These are phyloP conservation scores for Penicillium herquei DNA, from an alignment of 495 filamentous ascomycete genomes.

Conservation along the genomic window DNA sequence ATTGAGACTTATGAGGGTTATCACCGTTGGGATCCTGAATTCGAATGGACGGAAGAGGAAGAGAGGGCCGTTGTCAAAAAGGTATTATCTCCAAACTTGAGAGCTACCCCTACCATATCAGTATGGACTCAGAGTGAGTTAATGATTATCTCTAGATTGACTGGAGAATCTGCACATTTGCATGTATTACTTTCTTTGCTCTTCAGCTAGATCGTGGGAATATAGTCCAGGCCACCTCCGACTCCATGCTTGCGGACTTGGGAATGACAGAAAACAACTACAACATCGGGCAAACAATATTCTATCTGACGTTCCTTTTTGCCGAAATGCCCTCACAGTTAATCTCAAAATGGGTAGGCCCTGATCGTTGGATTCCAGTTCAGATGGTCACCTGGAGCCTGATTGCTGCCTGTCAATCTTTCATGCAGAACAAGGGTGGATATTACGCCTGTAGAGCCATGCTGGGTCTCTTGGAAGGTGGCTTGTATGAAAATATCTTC, in stretches of 20 bases:
- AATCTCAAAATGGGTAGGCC: conserved; percentile 70
- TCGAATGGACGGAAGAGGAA: conserved; percentile 67
- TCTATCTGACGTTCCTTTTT: conserved; percentile 60
- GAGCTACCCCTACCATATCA: too few relatives aligned
- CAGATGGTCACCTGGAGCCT: conserved; percentile 80
- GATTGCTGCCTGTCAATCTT: conserved; percentile 66
- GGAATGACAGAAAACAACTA: conserved; percentile 71
- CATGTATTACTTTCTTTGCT: conserved; percentile 79
- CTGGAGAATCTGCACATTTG: conserved; percentile 57
- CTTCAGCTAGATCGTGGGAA: conserved; percentile 80
- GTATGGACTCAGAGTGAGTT: background rate
- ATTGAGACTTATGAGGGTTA: conserved; percentile 62
- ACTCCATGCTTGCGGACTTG: conserved; percentile 63
- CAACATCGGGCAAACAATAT: conserved; percentile 75
- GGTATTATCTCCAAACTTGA: conserved; percentile 29
- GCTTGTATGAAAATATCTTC: conserved; percentile 55
- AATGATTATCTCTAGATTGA: conserved; percentile 43
- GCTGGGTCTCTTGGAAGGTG: conserved; percentile 74
- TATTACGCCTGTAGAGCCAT: conserved; percentile 66
- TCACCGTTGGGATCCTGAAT: conserved; percentile 75
- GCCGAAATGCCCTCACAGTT: conserved; percentile 76
- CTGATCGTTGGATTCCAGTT: conserved; percentile 81
- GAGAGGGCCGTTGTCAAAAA: conserved; percentile 67
- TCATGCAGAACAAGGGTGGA: conserved; percentile 55
- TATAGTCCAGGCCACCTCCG: conserved; percentile 66